These are phyloP conservation scores for Bremia lactucae DNA, from an alignment of 352 stramenopile genomes.

Conservation along the genomic window DNA sequence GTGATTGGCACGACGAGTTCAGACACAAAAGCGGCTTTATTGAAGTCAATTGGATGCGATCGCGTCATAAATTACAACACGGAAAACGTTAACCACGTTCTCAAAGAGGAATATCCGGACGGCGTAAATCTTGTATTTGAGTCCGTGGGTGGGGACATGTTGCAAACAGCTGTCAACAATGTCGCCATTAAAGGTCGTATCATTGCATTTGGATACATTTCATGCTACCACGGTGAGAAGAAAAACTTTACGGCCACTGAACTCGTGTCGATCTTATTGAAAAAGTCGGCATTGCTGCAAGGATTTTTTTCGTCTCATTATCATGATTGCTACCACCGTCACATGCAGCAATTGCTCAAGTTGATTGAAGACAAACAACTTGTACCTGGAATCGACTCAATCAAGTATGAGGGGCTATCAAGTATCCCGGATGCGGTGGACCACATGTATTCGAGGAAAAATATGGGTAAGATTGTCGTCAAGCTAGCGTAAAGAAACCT, in stretches of 20 bases:
- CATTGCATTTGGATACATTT: conserved; percentile 45
- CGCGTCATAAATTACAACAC: conserved; percentile 83
- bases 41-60: conserved; percentile 48
- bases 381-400: conserved; percentile 28
- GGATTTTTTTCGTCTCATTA: conserved; percentile 36
- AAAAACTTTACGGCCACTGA: conserved; percentile 16
- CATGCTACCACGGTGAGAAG: conserved; percentile 21
- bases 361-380: conserved; percentile 41
- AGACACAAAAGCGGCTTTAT: conserved; percentile 66
- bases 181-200: conserved; percentile 37
- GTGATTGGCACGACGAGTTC: conserved; percentile 75
- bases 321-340: conserved; percentile 22
- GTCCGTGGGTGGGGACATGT: conserved; percentile 34
- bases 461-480: conserved; percentile 72
- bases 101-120: conserved; percentile 52
- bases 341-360: conserved; percentile 28
- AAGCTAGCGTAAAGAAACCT: conserved; percentile 28
- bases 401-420: conserved; percentile 39
- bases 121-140: conserved; percentile 50
- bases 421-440: conserved; percentile 43
- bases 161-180: conserved; percentile 31
- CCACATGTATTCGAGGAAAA: conserved; percentile 58
- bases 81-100: conserved; percentile 32
- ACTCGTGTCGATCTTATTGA: conserved; percentile 14
- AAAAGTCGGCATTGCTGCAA: conserved; percentile 27